phyloP scores from a whole-genome alignment of 441 rosid species.

The Pelargonium australe region DNA sequence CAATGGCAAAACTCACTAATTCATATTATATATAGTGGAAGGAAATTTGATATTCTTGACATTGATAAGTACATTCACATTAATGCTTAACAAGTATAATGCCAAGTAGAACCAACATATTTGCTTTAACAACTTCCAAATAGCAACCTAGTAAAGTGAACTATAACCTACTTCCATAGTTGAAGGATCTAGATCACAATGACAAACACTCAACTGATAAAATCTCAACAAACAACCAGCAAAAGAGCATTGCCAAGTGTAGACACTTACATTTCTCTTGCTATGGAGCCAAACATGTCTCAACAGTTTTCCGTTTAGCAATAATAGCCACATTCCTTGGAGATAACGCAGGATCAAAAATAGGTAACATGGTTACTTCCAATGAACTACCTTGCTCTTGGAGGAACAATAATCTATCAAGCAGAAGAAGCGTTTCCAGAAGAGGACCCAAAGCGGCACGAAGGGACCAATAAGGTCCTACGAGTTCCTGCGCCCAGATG shows the following conservation, averaged over 20 bases:
- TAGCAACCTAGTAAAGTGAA: not conserved
- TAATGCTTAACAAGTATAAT: not conserved
- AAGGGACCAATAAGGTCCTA: constrained; percentile 83
- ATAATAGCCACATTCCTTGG: constrained; percentile 82
- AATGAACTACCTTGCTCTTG: constrained; percentile 59
- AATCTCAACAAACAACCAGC: not conserved
- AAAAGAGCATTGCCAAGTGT: constrained; percentile 1
- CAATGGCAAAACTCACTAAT: not conserved
- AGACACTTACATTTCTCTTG: constrained; percentile 13
- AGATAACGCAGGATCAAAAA: constrained; percentile 65
- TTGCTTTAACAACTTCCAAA: not conserved
- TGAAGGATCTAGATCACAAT: not conserved
- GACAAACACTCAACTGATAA: not conserved
- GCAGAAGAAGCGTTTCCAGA: constrained; percentile 69
- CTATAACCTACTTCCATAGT: not conserved
- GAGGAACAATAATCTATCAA: constrained; percentile 81
- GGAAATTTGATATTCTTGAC: not conserved
- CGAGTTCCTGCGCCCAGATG: constrained; percentile 47
- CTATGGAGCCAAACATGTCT: constrained; percentile 1
- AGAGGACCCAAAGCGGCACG: constrained; percentile 84
- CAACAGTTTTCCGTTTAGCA: constrained; percentile 40
- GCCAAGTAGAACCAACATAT: not conserved
- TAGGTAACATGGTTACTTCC: constrained; percentile 60
- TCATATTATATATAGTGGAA: not conserved
- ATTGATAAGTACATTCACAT: not conserved